Evolutionary conservation across 2,329 filamentous ascomycete species (phyloP).

Genomic region (Paracamarosporium sp.): DNA sequence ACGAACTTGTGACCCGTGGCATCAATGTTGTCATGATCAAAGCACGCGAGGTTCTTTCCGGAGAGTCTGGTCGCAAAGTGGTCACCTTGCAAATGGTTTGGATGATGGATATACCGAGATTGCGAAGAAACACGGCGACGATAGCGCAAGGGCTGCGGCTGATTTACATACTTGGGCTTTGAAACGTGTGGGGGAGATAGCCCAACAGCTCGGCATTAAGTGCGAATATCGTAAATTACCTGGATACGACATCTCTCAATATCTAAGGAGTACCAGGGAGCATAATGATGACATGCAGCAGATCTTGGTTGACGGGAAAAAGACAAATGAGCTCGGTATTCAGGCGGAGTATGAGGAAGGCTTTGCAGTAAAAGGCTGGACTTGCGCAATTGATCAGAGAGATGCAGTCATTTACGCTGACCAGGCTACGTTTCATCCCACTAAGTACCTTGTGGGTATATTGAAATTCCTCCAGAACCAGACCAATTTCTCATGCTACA

Average conservation of each 20-base stretch:
- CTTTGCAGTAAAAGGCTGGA: constrained; percentile 60
- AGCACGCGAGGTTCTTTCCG: constrained; percentile 61
- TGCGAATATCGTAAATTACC: constrained; percentile 63
- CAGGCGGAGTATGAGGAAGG: constrained; percentile 52
- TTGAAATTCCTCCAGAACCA: constrained; percentile 60
- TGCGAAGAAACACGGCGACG: constrained; percentile 59
- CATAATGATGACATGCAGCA: constrained; percentile 55
- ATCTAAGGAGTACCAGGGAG: constrained; percentile 48
- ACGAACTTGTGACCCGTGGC: constrained; percentile 61
- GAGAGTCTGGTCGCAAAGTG: constrained; percentile 61
- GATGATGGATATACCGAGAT: constrained; percentile 62
- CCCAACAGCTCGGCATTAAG: constrained; percentile 58
- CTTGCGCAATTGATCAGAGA: constrained; percentile 58
- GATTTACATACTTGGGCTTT: constrained; percentile 64
- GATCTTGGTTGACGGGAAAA: constrained; percentile 54
- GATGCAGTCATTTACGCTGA: constrained; percentile 55
- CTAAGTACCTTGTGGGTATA: constrained; percentile 61
- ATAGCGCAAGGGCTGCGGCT: constrained; percentile 57
- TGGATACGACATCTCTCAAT: constrained; percentile 60
- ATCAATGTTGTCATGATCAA: constrained; percentile 60
- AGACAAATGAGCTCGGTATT: constrained; percentile 54
- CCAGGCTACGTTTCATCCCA: constrained; percentile 65
- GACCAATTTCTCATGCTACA: constrained; percentile 61
- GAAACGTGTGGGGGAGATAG: constrained; percentile 58
- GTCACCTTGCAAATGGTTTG: constrained; percentile 61